Conservation (phyloP, 345 rosid species). For the Gynandropsis gynandra region DNA sequence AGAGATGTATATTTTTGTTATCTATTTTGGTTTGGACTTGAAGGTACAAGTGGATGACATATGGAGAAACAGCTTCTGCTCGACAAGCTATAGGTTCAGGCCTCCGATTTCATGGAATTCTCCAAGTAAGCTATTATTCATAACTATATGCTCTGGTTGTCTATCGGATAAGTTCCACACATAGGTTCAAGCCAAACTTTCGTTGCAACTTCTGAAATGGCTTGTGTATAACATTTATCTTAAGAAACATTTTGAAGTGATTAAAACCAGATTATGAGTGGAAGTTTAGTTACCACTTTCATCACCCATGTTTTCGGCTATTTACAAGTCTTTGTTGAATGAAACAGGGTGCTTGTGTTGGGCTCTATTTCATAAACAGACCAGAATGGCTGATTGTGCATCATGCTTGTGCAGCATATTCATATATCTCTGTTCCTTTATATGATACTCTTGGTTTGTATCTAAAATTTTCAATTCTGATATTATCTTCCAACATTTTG, state of each 20-base stretch:
- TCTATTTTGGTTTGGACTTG: conserved; percentile 13
- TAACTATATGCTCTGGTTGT: neutral
- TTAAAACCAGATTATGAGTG: neutral
- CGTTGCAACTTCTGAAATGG: no score
- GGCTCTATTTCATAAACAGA: conserved; percentile 68
- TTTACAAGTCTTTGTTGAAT: conserved; percentile 13
- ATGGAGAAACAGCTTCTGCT: conserved; percentile 66
- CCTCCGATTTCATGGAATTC: conserved; percentile 52
- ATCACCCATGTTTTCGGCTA: neutral
- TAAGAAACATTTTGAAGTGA: no score
- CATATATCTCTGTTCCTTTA: conserved; percentile 80
- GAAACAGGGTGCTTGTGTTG: conserved; percentile 65
- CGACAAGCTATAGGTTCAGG: conserved; percentile 84
- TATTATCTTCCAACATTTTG: neutral
- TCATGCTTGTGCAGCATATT: conserved; percentile 94
- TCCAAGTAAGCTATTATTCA: conserved; percentile 31
- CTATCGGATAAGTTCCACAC: neutral
- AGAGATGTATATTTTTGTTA: conserved; percentile 4
- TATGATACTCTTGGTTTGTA: conserved; percentile 85
- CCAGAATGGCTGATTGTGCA: conserved; percentile 92
- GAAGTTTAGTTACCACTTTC: conserved; percentile 1
- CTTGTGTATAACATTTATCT: no score
- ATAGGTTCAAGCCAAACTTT: no score
- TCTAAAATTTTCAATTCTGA: conserved; percentile 3
- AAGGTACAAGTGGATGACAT: conserved; percentile 92